Evolutionary conservation across 108 stramenopile genomes (phyloP).

Genomic region (Hondaea fermentalgiana): DNA sequence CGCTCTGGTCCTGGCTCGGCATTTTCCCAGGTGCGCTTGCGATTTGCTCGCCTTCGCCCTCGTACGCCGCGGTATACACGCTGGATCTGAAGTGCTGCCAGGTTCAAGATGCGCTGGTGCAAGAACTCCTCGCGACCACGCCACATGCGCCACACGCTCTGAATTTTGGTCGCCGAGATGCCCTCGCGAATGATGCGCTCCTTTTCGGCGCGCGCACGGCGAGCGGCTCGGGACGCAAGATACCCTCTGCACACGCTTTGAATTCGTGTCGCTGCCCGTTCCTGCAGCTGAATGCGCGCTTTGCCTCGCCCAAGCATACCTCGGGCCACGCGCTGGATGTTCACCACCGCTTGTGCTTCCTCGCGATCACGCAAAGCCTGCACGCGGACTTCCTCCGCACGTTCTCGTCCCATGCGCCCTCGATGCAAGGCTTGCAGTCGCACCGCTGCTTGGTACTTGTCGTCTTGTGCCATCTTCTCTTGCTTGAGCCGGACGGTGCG

Average conservation of each 20-base stretch:
- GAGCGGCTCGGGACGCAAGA: neutral
- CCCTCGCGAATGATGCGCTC: neutral
- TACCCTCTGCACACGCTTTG: neutral
- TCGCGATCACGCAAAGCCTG: conserved; percentile 31
- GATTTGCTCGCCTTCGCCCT: conserved; percentile 57
- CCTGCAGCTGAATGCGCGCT: conserved; percentile 29
- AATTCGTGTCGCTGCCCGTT: conserved; percentile 45
- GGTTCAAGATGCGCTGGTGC: conserved; percentile 32
- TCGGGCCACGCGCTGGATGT: conserved; percentile 50
- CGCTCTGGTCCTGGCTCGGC: conserved; percentile 52
- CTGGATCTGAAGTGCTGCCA: conserved; percentile 54
- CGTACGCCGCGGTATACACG: conserved; percentile 58
- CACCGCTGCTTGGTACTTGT: conserved; percentile 35
- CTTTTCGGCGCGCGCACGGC: neutral
- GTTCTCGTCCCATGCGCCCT: conserved; percentile 57
- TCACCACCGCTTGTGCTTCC: conserved; percentile 33
- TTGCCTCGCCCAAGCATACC: conserved; percentile 47
- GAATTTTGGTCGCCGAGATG: conserved; percentile 32
- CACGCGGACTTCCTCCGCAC: conserved; percentile 45
- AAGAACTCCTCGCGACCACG: conserved; percentile 35
- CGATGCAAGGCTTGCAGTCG: conserved; percentile 56
- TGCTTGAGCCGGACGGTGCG: conserved; percentile 48
- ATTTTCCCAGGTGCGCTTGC: conserved; percentile 65
- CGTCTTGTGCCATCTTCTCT: conserved; percentile 20
- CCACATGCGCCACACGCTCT: conserved; percentile 52